phyloP scores from a whole-genome alignment of 2,329 filamentous ascomycete genomes.

The Aspergillus versicolor region DNA sequence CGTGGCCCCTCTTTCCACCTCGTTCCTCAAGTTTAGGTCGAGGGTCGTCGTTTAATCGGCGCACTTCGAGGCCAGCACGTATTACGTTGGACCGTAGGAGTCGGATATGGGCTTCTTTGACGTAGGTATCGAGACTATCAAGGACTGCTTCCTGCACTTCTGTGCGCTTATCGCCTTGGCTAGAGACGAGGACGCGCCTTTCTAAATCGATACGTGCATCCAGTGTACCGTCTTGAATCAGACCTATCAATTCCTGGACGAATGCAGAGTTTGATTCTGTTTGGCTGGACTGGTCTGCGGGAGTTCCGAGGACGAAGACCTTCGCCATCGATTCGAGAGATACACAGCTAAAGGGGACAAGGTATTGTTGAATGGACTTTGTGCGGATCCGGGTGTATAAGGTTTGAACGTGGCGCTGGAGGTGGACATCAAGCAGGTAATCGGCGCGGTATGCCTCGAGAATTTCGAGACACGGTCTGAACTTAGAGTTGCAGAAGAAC shows the following conservation, averaged over 20 bases:
- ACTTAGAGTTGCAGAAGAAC: constrained; percentile 87
- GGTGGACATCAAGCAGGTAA: constrained; percentile 85
- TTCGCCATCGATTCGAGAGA: constrained; percentile 74
- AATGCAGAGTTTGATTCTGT: constrained; percentile 57
- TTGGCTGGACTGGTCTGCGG: constrained; percentile 50
- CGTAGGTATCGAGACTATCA: constrained; percentile 67
- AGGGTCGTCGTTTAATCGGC: constrained; percentile 27
- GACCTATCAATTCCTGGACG: constrained; percentile 65
- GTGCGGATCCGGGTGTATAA: constrained; percentile 76
- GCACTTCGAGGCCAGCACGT: constrained; percentile 72
- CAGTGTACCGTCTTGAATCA: constrained; percentile 73
- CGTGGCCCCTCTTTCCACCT: constrained; percentile 8
- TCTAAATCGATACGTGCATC: constrained; percentile 83
- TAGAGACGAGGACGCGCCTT: constrained; percentile 73
- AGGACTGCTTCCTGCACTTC: constrained; percentile 71
- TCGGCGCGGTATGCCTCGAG: constrained; percentile 79
- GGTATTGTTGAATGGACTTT: constrained; percentile 92
- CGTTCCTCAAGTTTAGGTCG: constrained; percentile 13
- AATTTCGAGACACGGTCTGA: constrained; percentile 78
- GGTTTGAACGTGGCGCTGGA: constrained; percentile 68
- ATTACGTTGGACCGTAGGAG: constrained; percentile 75
- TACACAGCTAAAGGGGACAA: constrained; percentile 84
- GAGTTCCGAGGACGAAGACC: constrained; percentile 62
- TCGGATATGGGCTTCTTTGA: constrained; percentile 71
- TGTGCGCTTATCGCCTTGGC: constrained; percentile 64